Evolutionary conservation across 2,329 filamentous ascomycete genomes (phyloP).

Genomic region (Gyromitra esculenta): DNA sequence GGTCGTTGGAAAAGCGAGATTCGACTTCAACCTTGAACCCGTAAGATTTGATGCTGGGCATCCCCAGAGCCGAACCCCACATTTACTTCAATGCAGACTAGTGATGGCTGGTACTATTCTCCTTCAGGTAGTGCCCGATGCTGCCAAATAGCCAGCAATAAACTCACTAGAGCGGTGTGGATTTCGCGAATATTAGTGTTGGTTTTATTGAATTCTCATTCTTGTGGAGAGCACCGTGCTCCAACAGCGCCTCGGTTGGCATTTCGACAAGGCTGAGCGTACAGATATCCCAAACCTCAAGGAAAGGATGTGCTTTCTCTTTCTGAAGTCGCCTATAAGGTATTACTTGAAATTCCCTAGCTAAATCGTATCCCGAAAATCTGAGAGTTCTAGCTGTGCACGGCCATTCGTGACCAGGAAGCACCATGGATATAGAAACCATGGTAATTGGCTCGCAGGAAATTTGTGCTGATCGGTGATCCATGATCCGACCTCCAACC

Average conservation of each 20-base stretch:
- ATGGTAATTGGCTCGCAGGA: neutral
- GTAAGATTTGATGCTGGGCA: neutral
- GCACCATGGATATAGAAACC: neutral
- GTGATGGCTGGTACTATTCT: neutral
- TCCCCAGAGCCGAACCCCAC: conserved; percentile 20
- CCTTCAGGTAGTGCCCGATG: neutral
- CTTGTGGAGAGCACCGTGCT: neutral
- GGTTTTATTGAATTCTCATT: neutral
- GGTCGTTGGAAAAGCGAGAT: neutral
- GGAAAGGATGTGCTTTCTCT: conserved; percentile 14
- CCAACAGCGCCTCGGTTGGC: neutral
- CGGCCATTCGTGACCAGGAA: neutral
- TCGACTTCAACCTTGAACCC: conserved; percentile 1
- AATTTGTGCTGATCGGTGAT: conserved; percentile 19
- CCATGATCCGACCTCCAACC: conserved; percentile 2
- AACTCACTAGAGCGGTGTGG: neutral
- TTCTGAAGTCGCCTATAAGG: neutral
- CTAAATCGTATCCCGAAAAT: neutral
- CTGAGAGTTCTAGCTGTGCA: neutral
- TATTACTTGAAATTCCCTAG: neutral
- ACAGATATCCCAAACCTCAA: neutral
- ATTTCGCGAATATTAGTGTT: conserved; percentile 26
- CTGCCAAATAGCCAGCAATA: neutral
- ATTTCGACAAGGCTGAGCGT: conserved; percentile 2
- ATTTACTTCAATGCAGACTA: conserved; percentile 3